A percentile compares a stretch with the other conserved stretches of the same genome.
phyloP scores from a whole-genome alignment of 2,329 filamentous ascomycete species.

The Blastomyces emzantsi region DNA sequence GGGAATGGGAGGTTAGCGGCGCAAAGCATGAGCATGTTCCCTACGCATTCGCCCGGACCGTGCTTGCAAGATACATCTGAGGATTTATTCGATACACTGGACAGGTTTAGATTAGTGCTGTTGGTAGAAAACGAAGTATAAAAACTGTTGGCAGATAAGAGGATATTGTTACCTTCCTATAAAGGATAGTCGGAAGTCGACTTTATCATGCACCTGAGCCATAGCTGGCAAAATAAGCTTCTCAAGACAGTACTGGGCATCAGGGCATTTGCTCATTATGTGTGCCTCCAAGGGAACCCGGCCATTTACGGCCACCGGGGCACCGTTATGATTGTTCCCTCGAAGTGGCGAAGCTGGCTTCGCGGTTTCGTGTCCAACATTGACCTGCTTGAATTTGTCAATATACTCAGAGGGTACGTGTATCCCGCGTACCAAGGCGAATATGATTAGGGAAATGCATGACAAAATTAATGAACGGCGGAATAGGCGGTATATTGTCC shows the following conservation, averaged over 20 bases:
- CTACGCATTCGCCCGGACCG: conserved; percentile 81
- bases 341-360: background rate
- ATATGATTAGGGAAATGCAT: conserved; percentile 15
- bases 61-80: conserved; percentile 84
- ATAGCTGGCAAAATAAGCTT: conserved; percentile 78
- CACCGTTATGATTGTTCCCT: conserved; percentile 9
- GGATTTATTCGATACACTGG: conserved; percentile 56
- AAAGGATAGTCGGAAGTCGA: conserved; percentile 84
- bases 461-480: conserved; percentile 13
- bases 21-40: conserved; percentile 91
- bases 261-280: conserved; percentile 96
- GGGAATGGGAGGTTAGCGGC: conserved; percentile 56
- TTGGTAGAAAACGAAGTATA: background rate
- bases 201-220: conserved; percentile 70
- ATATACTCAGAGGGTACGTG: background rate
- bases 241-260: conserved; percentile 73
- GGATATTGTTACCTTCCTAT: conserved; percentile 60
- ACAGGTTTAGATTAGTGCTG: background rate
- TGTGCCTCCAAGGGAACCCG: conserved; percentile 78
- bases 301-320: conserved; percentile 1
- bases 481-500: conserved; percentile 9
- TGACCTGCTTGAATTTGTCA: background rate
- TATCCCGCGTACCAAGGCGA: conserved; percentile 8
- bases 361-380: background rate
- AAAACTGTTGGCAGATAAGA: background rate